These are phyloP conservation scores for Mucor lusitanicus DNA, from an alignment of 371 early-diverging fungal species.

Conservation along the genomic window DNA sequence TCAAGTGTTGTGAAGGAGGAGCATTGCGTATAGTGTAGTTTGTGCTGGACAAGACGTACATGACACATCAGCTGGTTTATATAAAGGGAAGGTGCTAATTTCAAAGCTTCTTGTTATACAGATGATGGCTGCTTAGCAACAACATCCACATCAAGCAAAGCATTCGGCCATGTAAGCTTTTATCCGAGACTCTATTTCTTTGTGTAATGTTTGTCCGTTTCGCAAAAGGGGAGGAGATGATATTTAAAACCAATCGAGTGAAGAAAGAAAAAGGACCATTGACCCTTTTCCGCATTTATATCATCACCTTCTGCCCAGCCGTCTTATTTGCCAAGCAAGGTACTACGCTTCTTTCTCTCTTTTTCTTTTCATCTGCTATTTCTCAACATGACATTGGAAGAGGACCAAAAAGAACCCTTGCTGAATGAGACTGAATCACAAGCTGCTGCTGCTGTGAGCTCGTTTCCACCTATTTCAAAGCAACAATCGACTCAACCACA, in stretches of 20 bases:
- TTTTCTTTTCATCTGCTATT: not conserved
- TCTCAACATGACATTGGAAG: not conserved
- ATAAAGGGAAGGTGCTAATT: not conserved
- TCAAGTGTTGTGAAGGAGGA: not conserved
- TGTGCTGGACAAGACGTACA: no score
- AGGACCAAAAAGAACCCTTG: constrained; percentile 12
- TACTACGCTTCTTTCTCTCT: not conserved
- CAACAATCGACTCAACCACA: not conserved
- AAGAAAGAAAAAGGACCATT: no score
- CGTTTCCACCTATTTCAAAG: constrained; percentile 1
- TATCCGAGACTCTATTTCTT: not conserved
- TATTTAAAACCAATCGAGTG: not conserved
- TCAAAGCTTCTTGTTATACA: no score
- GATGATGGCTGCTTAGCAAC: not conserved
- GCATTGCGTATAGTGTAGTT: not conserved
- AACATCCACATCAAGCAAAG: not conserved
- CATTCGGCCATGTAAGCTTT: not conserved
- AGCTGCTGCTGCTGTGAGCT: not conserved
- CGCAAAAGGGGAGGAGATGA: not conserved
- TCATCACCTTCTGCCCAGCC: no score
- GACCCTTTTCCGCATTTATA: no score
- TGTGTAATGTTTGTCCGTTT: not conserved
- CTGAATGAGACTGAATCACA: not conserved
- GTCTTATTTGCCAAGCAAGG: no score
- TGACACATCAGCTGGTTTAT: no score